phyloP scores from a whole-genome alignment of 31 red algal species.

The Asparagopsis taxiformis region DNA sequence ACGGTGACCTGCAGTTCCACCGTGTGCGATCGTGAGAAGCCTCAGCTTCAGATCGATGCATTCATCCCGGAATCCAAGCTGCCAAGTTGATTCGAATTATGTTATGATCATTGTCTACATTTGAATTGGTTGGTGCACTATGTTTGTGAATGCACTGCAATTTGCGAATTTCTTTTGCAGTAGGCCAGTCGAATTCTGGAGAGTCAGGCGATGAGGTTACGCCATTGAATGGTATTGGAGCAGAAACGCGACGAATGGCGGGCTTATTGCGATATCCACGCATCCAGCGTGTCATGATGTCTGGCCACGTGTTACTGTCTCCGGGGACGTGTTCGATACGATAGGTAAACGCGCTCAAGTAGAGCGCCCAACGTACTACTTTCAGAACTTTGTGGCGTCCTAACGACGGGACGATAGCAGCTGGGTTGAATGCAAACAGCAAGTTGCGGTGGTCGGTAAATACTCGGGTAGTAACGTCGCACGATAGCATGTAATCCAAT shows the following conservation, averaged over 20 bases:
- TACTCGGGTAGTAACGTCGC: neutral
- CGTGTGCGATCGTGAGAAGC: too few relatives aligned
- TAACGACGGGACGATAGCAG: neutral
- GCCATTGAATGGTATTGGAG: neutral
- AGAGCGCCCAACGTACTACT: neutral
- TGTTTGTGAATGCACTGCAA: neutral
- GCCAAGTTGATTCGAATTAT: too few relatives aligned
- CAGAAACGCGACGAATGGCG: neutral
- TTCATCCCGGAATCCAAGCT: too few relatives aligned
- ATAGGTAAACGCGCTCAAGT: neutral
- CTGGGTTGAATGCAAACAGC: conserved; percentile 1
- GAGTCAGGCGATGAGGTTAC: neutral
- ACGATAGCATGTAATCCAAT: neutral
- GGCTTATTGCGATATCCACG: conserved; percentile 3
- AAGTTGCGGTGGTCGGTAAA: conserved; percentile 14
- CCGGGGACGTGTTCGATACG: conserved; percentile 10
- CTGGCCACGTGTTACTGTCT: conserved; percentile 1
- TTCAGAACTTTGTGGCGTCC: conserved; percentile 5
- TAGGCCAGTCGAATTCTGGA: neutral
- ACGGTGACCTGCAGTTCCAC: too few relatives aligned
- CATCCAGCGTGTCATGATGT: conserved; percentile 11
- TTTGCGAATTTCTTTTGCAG: neutral
- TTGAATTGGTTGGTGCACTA: neutral
- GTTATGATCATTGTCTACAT: too few relatives aligned
- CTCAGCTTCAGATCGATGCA: too few relatives aligned